These are phyloP conservation scores for Coemansia sp. DNA, from an alignment of 192 early-diverging fungal genomes.

Conservation along the genomic window DNA sequence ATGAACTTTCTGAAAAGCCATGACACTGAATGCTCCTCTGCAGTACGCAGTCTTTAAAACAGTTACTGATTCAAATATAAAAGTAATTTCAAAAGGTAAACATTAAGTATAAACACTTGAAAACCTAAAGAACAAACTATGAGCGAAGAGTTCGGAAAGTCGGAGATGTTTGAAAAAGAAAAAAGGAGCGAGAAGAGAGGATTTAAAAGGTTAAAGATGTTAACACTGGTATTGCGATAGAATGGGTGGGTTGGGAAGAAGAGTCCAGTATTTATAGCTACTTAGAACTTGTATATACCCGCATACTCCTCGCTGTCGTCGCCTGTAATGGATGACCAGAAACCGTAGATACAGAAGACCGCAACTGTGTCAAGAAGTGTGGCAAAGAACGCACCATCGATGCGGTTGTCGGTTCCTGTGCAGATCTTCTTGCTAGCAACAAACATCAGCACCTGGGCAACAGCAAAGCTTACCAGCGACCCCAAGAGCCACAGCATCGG, in stretches of 20 bases:
- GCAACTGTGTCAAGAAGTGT: constrained; percentile 52
- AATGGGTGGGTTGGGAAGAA: too few species aligned
- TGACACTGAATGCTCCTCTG: not conserved
- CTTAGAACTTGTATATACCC: constrained; percentile 47
- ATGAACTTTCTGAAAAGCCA: not conserved
- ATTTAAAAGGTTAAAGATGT: too few species aligned
- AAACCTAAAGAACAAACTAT: not conserved
- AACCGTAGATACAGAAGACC: constrained; percentile 49
- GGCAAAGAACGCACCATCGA: constrained; percentile 57
- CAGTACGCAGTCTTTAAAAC: too few species aligned
- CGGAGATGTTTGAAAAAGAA: not conserved
- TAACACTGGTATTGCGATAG: too few species aligned
- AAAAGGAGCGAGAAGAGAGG: constrained; percentile 1
- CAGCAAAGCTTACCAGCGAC: constrained; percentile 43
- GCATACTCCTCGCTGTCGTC: constrained; percentile 49
- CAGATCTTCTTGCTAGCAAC: constrained; percentile 53
- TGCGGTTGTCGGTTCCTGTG: constrained; percentile 37
- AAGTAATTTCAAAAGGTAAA: not conserved
- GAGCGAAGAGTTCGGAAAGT: not conserved
- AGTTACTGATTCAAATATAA: too few species aligned
- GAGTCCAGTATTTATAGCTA: too few species aligned
- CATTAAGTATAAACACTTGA: not conserved
- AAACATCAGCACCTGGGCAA: constrained; percentile 49
- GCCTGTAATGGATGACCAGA: constrained; percentile 58
- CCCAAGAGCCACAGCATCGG: constrained; percentile 45